Evolutionary conservation across 2,329 filamentous ascomycete genomes (phyloP).

Genomic region (Colletotrichum kahawae): DNA sequence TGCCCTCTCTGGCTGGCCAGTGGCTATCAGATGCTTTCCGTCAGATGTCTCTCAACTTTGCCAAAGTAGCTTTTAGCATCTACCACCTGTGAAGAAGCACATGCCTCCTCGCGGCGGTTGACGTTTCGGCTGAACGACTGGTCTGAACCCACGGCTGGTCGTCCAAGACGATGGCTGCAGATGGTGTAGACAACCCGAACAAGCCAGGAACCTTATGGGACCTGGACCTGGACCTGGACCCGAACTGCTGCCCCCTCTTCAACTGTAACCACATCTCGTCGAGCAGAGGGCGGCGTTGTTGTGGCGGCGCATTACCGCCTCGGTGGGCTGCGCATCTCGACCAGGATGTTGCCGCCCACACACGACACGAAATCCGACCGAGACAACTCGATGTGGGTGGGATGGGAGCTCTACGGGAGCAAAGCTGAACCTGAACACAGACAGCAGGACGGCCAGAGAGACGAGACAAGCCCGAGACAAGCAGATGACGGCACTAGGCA

Average conservation of each 20-base stretch:
- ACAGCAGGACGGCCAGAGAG: background rate
- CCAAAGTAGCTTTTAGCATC: background rate
- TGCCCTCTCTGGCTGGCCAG: background rate
- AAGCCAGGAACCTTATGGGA: background rate
- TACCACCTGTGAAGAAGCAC: background rate
- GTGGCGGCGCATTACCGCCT: conserved; percentile 15
- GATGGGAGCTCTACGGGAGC: background rate
- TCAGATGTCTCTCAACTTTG: background rate
- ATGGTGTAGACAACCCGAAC: background rate
- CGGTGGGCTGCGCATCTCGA: conserved; percentile 5
- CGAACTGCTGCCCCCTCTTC: background rate
- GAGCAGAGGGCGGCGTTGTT: conserved; percentile 1
- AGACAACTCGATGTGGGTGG: background rate
- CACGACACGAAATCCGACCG: background rate
- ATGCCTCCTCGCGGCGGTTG: background rate
- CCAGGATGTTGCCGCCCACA: conserved; percentile 2
- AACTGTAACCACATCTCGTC: background rate
- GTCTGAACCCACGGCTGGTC: background rate
- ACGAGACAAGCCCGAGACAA: background rate
- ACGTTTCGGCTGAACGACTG: conserved; percentile 9
- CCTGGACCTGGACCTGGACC: background rate
- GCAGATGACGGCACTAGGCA: background rate
- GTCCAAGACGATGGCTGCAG: background rate
- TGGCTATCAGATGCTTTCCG: background rate
- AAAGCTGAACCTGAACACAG: background rate